These are phyloP conservation scores for Fusarium luffae DNA, from an alignment of 2,329 filamentous ascomycete species.

Conservation along the genomic window DNA sequence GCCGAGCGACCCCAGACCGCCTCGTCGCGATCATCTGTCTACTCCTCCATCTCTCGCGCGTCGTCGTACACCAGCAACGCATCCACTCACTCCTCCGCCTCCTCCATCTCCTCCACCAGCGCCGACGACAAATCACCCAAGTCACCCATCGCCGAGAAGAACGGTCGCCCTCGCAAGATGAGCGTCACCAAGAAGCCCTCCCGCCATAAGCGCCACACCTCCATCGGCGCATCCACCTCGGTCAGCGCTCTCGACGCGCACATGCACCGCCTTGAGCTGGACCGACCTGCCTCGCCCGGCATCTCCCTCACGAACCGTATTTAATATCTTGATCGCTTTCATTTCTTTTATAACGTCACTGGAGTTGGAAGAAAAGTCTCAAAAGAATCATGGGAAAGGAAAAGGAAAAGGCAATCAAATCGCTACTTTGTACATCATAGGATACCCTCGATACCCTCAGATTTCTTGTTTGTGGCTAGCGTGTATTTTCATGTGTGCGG, in stretches of 20 bases:
- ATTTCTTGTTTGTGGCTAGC: conserved; percentile 21
- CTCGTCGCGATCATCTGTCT: conserved; percentile 24
- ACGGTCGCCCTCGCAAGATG: conserved; percentile 46
- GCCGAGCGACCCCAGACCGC: conserved; percentile 35
- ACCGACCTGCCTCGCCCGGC: conserved; percentile 44
- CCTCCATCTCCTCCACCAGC: conserved; percentile 41
- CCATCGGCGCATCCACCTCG: conserved; percentile 37
- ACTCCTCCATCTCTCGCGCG: conserved; percentile 45
- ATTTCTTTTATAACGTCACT: background rate
- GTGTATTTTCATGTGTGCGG: conserved; percentile 31
- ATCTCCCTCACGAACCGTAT: conserved; percentile 45
- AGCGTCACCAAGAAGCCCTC: conserved; percentile 43
- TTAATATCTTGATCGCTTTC: conserved; percentile 11
- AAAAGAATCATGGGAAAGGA: background rate
- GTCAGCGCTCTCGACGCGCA: conserved; percentile 38
- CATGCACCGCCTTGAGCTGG: conserved; percentile 46
- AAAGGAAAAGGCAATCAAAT: background rate
- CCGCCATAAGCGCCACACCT: conserved; percentile 41
- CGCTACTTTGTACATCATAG: conserved; percentile 35
- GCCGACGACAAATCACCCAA: conserved; percentile 39
- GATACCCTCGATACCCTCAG: conserved; percentile 29
- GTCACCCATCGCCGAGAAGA: conserved; percentile 39
- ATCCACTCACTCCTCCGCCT: conserved; percentile 37
- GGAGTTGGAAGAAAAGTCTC: conserved; percentile 8
- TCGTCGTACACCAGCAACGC: conserved; percentile 44